Base-by-base conservation (phyloP, 768 basidiomycete species). In the Mycena olivaceomarginata region DNA sequence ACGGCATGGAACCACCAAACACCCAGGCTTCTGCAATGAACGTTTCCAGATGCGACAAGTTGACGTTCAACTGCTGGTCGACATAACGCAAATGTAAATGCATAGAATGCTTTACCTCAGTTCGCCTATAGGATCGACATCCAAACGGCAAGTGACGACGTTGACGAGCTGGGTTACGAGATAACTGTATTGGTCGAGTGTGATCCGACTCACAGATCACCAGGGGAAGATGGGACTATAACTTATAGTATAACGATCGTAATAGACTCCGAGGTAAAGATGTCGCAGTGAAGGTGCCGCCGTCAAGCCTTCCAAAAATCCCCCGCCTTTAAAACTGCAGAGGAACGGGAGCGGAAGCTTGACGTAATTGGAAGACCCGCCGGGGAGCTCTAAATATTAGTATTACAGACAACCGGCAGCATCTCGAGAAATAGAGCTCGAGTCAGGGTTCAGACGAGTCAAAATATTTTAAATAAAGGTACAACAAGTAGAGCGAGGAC, bases 401-500 rank as follows among this genome's bases (percentile, higher is more conserved):
- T 4, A 31, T 4, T 4, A 31, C 31, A 31, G 31, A 31, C 31
- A 4, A 31, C 31, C 31, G 31, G 31, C 31, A 31, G 31, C 31
- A 31, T 31, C 31, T 31, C 31, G 31, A 31, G 31, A 31, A 31
- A 31, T 31, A 3, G 31, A 31, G 31, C 31, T 31, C 4, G 2
- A 31, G 31, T 31, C 5, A 60, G 5, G 13, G 59, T 60, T 60
- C 15, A 39, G 45, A 67, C 31, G 65, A 25, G 65, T 67, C 46
- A 57, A 20, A 43, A 7, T 15, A 45, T 64, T 68, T 67, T 20
- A n/a, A 39, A 68, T 68, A 68, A 31, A 40, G 43, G 67, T 68
- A 68, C 67, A 68, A 43, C 39, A 56, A 67, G 22, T 67, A 67
- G 16, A 67, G 51, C 20, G 51, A 67, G 3, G 37, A 20, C n/a